These are phyloP conservation scores for Schoenoplectus triqueter DNA, from an alignment of 202 grass and related monocot genomes.

Conservation along the genomic window DNA sequence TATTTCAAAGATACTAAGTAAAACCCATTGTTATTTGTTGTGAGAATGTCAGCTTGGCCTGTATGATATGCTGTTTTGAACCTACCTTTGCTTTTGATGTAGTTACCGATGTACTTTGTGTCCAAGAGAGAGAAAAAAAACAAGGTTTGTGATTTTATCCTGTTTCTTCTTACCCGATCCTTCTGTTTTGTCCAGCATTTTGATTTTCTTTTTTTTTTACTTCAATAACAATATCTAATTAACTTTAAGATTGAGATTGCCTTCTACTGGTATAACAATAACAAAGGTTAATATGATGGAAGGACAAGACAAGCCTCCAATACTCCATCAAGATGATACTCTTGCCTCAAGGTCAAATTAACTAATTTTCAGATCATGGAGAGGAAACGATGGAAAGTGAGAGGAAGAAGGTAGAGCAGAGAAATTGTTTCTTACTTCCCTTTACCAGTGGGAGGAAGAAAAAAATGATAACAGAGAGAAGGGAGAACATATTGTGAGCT, in stretches of 20 bases:
- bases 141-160: neutral
- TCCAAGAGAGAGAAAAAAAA: neutral
- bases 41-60: neutral
- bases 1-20: slow-evolving; percentile 89
- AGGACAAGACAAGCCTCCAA: slow-evolving; percentile 90
- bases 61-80: neutral
- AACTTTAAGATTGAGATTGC: neutral
- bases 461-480: too few species aligned
- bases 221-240: neutral
- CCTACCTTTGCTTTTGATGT: neutral
- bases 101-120: neutral
- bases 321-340: slow-evolving; percentile 49
- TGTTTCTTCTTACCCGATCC: neutral
- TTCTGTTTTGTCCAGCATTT: neutral
- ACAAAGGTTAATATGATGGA: slow-evolving; percentile 94
- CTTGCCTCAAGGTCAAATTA: too few species aligned
- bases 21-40: slow-evolving; percentile 1
- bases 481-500: too few species aligned
- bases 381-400: too few species aligned
- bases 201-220: neutral
- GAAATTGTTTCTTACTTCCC: too few species aligned
- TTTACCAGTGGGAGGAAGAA: too few species aligned
- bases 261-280: neutral
- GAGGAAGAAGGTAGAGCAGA: too few species aligned
- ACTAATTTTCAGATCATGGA: too few species aligned